Evolutionary conservation across 345 rosid species (phyloP).

Genomic region (Hypericum perforatum): DNA sequence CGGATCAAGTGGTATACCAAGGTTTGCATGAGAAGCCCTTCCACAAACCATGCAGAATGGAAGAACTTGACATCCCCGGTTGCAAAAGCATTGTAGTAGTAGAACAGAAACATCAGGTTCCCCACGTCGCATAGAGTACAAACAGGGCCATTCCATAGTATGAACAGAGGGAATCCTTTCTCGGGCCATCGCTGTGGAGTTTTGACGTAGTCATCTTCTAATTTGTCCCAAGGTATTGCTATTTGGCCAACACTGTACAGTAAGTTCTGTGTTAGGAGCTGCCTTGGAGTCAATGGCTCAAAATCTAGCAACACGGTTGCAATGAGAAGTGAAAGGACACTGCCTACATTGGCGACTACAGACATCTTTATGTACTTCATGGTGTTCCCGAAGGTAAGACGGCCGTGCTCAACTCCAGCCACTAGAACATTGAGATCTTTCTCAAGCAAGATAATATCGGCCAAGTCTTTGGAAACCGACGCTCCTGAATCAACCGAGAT

Average conservation of each 20-base stretch:
- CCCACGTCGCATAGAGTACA: constrained; percentile 44
- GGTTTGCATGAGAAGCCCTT: constrained; percentile 63
- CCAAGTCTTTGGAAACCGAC: constrained; percentile 55
- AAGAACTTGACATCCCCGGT: constrained; percentile 11
- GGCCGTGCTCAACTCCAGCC: constrained; percentile 58
- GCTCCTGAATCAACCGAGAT: constrained; percentile 65
- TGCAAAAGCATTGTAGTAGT: constrained; percentile 18
- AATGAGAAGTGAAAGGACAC: constrained; percentile 41
- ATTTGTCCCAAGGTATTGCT: constrained; percentile 63
- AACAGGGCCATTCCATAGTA: constrained; percentile 52
- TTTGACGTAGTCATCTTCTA: constrained; percentile 52
- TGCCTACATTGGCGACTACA: constrained; percentile 54
- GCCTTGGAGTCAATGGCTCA: constrained; percentile 52
- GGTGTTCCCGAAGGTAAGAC: constrained; percentile 54
- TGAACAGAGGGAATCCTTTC: constrained; percentile 41
- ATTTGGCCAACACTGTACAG: constrained; percentile 48
- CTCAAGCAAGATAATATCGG: constrained; percentile 62
- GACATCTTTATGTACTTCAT: constrained; percentile 68
- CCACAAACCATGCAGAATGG: constrained; percentile 50
- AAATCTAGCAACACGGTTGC: constrained; percentile 43
- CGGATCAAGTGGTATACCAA: constrained; percentile 54
- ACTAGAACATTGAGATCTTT: constrained; percentile 63
- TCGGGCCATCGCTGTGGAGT: constrained; percentile 42
- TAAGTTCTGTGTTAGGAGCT: constrained; percentile 58
- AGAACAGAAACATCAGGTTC: constrained; percentile 33